A percentile compares a stretch with the other conserved stretches of the same genome.
These are phyloP conservation scores for Salisapilia sapeloensis DNA, from an alignment of 352 stramenopile genomes.

Conservation along the genomic window DNA sequence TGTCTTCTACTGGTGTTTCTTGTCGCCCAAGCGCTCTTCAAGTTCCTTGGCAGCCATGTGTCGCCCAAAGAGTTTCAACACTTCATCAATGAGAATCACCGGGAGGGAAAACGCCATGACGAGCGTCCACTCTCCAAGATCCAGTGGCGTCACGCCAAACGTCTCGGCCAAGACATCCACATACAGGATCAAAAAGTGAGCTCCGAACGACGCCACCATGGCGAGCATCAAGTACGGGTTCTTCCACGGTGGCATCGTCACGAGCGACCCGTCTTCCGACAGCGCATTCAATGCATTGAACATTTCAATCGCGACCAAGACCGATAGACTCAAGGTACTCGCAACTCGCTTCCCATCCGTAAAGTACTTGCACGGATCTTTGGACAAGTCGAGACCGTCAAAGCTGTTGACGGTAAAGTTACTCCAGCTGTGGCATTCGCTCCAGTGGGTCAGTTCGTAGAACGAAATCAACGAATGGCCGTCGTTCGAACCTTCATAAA, in stretches of 20 bases:
- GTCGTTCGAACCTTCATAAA: constrained; percentile 80
- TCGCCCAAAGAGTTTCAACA: constrained; percentile 86
- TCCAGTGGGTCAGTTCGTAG: constrained; percentile 82
- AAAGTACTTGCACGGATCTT: constrained; percentile 87
- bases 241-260: constrained; percentile 86
- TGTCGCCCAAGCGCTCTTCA: constrained; percentile 33
- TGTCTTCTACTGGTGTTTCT: constrained; percentile 26
- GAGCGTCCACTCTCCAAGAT: constrained; percentile 85
- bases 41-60: constrained; percentile 62
- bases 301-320: constrained; percentile 92
- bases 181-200: constrained; percentile 92
- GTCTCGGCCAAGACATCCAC: constrained; percentile 85
- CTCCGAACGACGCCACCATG: constrained; percentile 85
- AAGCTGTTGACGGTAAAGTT: constrained; percentile 88
- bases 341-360: constrained; percentile 84
- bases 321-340: constrained; percentile 86
- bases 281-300: constrained; percentile 91
- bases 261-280: constrained; percentile 81
- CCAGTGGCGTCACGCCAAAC: constrained; percentile 86
- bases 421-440: constrained; percentile 81
- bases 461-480: constrained; percentile 84
- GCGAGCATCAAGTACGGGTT: constrained; percentile 90
- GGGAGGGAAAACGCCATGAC: constrained; percentile 86
- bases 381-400: constrained; percentile 79
- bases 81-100: constrained; percentile 90